Conservation (phyloP, 2,329 filamentous ascomycete species). For the Clarireedia homoeocarpa region DNA sequence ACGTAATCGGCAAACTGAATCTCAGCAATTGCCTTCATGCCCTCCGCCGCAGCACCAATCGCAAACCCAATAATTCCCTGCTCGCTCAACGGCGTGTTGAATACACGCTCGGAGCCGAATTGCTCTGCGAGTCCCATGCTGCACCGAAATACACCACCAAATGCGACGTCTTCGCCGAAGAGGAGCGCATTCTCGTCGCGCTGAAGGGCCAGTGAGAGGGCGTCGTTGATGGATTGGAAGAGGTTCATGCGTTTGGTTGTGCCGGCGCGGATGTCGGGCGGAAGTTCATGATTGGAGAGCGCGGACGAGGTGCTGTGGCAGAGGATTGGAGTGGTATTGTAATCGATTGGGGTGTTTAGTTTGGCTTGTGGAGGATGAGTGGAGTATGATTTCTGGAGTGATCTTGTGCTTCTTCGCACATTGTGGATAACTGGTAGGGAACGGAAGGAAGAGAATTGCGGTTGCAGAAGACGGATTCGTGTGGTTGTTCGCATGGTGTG, state of each 20-base stretch:
- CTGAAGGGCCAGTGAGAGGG: slow-evolving; percentile 72
- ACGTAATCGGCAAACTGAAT: slow-evolving; percentile 76
- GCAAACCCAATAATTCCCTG: slow-evolving; percentile 93
- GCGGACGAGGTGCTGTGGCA: slow-evolving; percentile 70
- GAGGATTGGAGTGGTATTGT: slow-evolving; percentile 71
- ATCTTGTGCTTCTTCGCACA: background rate
- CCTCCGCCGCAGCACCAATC: slow-evolving; percentile 81
- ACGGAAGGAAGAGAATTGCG: background rate
- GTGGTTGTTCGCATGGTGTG: slow-evolving; percentile 2
- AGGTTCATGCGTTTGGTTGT: slow-evolving; percentile 84
- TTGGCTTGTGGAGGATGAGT: slow-evolving; percentile 45
- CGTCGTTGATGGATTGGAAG: slow-evolving; percentile 89
- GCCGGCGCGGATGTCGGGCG: slow-evolving; percentile 54
- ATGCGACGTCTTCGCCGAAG: slow-evolving; percentile 95
- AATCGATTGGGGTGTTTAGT: slow-evolving; percentile 85
- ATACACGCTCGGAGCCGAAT: slow-evolving; percentile 82
- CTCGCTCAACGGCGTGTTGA: slow-evolving; percentile 92
- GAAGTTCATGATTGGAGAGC: slow-evolving; percentile 64
- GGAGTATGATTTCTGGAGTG: slow-evolving; percentile 20
- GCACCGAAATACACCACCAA: slow-evolving; percentile 93
- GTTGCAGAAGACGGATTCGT: background rate
- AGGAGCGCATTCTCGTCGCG: slow-evolving; percentile 80
- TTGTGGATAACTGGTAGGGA: background rate
- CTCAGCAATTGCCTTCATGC: slow-evolving; percentile 88
- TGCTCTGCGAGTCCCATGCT: slow-evolving; percentile 84